Evolutionary conservation across 768 basidiomycete species (phyloP).

Genomic region (Mycena galericulata): DNA sequence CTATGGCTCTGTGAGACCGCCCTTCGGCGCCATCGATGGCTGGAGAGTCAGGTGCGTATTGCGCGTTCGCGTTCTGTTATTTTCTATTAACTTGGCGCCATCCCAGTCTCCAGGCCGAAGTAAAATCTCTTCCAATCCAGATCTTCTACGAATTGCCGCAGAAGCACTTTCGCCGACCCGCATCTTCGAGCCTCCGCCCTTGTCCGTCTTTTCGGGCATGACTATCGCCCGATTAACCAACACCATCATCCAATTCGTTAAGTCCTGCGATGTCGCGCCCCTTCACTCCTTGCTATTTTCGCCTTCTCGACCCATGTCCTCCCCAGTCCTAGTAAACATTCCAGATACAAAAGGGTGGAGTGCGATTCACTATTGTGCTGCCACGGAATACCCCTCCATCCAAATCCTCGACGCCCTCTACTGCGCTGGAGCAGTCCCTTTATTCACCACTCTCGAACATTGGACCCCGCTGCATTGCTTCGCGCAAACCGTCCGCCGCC

Average conservation of each 20-base stretch:
- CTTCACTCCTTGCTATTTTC: constrained; percentile 69
- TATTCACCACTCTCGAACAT: constrained; percentile 74
- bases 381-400: constrained; percentile 64
- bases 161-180: constrained; percentile 45
- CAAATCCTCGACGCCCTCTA: constrained; percentile 78
- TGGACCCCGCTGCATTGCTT: constrained; percentile 79
- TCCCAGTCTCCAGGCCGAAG: constrained; percentile 30
- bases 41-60: constrained; percentile 66
- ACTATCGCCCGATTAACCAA: constrained; percentile 58
- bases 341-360: constrained; percentile 80
- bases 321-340: constrained; percentile 73
- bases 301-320: constrained; percentile 56
- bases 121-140: constrained; percentile 37
- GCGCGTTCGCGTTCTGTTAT: neutral
- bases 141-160: constrained; percentile 51
- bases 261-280: constrained; percentile 60
- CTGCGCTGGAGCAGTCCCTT: constrained; percentile 79
- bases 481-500: constrained; percentile 52
- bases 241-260: constrained; percentile 67
- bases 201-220: constrained; percentile 55
- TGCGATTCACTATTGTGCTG: constrained; percentile 77
- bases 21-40: constrained; percentile 70
- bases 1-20: constrained; percentile 79
- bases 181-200: constrained; percentile 55
- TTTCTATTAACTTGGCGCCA: constrained; percentile 37